phyloP scores from a whole-genome alignment of 208 protist genomes.

The Leishmania tarentolae region DNA sequence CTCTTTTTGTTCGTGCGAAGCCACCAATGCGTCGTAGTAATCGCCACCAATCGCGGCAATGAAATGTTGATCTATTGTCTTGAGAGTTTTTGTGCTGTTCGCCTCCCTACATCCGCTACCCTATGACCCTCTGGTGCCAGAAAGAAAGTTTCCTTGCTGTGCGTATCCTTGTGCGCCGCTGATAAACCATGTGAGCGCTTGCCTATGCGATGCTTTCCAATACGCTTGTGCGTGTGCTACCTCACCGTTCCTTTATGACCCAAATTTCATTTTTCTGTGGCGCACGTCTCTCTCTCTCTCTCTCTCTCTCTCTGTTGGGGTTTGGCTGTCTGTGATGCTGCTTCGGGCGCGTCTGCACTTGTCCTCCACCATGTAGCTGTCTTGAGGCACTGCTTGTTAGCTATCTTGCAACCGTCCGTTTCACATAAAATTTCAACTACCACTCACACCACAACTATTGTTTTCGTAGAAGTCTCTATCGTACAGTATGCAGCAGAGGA shows the following conservation, averaged over 20 bases:
- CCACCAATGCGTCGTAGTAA: not conserved
- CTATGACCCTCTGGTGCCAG: not conserved
- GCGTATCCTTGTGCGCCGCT: not conserved
- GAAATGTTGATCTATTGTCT: not conserved
- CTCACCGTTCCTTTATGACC: not conserved
- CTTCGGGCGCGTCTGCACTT: not conserved
- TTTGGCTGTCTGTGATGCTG: not conserved
- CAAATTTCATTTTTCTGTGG: not conserved
- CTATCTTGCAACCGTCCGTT: not conserved
- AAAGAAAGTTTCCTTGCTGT: not conserved
- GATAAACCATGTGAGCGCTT: not conserved
- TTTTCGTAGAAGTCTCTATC: constrained; percentile 16
- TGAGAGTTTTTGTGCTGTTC: not conserved
- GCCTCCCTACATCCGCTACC: not conserved
- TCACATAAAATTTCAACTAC: not conserved
- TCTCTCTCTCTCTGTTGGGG: no score
- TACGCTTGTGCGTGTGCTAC: not conserved
- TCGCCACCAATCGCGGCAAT: not conserved
- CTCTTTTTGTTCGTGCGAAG: not conserved
- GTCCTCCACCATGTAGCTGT: not conserved
- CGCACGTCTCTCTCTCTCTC: not conserved
- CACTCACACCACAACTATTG: not conserved
- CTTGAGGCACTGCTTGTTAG: not conserved
- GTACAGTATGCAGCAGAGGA: constrained; percentile 14
- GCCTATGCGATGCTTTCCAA: not conserved